Evolutionary conservation across 169 alveolate genomes (phyloP).

Genomic region (Plasmodium knowlesi): DNA sequence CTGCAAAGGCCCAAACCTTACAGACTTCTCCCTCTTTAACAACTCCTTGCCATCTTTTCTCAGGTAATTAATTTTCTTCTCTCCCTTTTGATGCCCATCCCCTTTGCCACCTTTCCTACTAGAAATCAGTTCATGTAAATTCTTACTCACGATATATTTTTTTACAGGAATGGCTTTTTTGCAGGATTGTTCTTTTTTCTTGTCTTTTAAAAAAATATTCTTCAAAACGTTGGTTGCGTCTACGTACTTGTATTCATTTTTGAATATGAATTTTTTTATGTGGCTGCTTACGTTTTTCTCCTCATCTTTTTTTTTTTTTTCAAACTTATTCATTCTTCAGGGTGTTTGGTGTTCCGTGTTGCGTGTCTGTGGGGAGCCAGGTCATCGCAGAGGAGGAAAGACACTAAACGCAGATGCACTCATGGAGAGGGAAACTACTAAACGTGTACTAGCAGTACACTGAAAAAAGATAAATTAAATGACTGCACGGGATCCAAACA

Average conservation of each 20-base stretch:
- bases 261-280: conserved; percentile 26
- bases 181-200: conserved; percentile 16
- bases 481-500: not conserved
- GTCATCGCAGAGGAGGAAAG: not conserved
- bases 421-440: not conserved
- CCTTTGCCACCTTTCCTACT: not conserved
- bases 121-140: conserved; percentile 17
- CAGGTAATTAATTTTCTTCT: not conserved
- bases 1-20: not conserved
- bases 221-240: conserved; percentile 68
- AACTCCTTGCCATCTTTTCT: not conserved
- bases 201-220: conserved; percentile 65
- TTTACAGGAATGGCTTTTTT: conserved; percentile 27
- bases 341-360: not conserved
- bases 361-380: not conserved
- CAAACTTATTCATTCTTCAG: conserved; percentile 42
- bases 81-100: conserved; percentile 4
- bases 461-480: not conserved
- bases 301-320: conserved; percentile 42
- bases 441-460: not conserved
- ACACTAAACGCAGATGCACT: not conserved
- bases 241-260: conserved; percentile 68
- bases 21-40: not conserved
- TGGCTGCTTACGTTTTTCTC: conserved; percentile 14
- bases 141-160: conserved; percentile 29